Base-by-base conservation (phyloP, 176 grass and related monocot genomes). In the Canna indica region DNA sequence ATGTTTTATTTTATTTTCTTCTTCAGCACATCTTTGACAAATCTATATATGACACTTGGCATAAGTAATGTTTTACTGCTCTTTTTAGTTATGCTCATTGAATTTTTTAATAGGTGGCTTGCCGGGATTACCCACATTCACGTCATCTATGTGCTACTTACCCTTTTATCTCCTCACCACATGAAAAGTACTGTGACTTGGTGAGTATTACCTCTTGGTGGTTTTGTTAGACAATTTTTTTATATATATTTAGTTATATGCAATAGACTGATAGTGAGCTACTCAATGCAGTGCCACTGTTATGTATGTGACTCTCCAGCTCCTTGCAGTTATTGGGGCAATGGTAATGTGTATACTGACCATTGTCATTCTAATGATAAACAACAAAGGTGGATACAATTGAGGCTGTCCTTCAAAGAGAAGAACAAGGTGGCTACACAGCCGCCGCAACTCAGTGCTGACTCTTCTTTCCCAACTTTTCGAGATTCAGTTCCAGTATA, bases 281-380 rank as follows among this genome's bases (percentile, higher is more conserved):
- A 74, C 47, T 62, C 63, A 85, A 79, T 87, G 82, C 95, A 99
- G 95, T 99, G 95, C 74, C 87, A 99, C 79, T 99, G 95, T 73
- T 99, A 84, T 82, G 95, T 99, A 25, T 99, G 95, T 79, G 95
- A 99, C 1, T 35, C 70, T 28, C 87, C 61, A 73, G 95, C 95
- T 78, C 95, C 95, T 64, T 99, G 95, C 71, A 82, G 16, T 50
- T 88, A 80, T 41, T 99, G 95, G 95, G 84, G 84, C 76, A 82
- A 74, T 28, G 81, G 79, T 73, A 54, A 57, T 17, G 59, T 44
- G 22, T 16, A 39, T 60, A 68, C n/a, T 29, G 79, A 90, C 76
- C 95, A 99, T 79, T 99, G 95, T 5, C 77, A 99, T 78, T 86
- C 95, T 70, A 94, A 82, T 3, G 90, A 99, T 71, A 90, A 94